These are phyloP conservation scores for Annulohypoxylon truncatum DNA, from an alignment of 2,329 filamentous ascomycete genomes.

Conservation along the genomic window DNA sequence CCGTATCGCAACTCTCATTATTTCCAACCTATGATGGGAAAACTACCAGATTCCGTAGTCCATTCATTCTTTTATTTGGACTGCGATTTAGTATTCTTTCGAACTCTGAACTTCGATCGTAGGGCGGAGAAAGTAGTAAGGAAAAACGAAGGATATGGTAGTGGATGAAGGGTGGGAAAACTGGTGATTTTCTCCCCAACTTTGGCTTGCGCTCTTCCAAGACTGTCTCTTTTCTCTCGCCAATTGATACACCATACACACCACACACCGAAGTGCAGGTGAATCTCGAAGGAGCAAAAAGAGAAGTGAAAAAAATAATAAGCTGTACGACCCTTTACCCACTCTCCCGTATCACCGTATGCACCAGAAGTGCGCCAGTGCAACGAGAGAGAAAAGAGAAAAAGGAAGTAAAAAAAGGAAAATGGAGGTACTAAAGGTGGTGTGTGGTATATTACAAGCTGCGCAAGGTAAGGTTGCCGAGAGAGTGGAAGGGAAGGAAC, in stretches of 20 bases:
- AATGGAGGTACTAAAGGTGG: slow-evolving; percentile 3
- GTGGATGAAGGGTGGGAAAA: background rate
- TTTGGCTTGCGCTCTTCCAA: slow-evolving; percentile 5
- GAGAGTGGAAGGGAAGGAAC: slow-evolving; percentile 17
- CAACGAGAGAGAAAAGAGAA: slow-evolving; percentile 17
- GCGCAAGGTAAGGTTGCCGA: slow-evolving; percentile 19
- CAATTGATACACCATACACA: slow-evolving; percentile 12
- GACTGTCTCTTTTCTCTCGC: slow-evolving; percentile 4
- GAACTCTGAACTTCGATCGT: slow-evolving; percentile 22
- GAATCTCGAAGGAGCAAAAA: slow-evolving; percentile 14
- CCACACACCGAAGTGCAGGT: slow-evolving; percentile 22
- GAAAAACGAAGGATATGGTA: slow-evolving; percentile 1
- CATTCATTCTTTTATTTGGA: slow-evolving; percentile 50
- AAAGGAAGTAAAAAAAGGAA: slow-evolving; percentile 1
- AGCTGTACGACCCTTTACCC: slow-evolving; percentile 21
- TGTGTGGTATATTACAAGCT: slow-evolving; percentile 13
- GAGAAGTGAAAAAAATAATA: slow-evolving; percentile 3
- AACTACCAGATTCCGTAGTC: slow-evolving; percentile 40
- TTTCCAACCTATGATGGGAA: slow-evolving; percentile 49
- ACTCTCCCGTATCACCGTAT: slow-evolving; percentile 26
- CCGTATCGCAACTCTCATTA: slow-evolving; percentile 87
- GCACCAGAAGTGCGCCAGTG: slow-evolving; percentile 18
- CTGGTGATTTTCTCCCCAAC: background rate
- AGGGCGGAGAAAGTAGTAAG: slow-evolving; percentile 1
- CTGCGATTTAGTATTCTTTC: background rate